These are phyloP conservation scores for Hypsizygus ulmarius DNA, from an alignment of 1,284 basidiomycete genomes.

Conservation along the genomic window DNA sequence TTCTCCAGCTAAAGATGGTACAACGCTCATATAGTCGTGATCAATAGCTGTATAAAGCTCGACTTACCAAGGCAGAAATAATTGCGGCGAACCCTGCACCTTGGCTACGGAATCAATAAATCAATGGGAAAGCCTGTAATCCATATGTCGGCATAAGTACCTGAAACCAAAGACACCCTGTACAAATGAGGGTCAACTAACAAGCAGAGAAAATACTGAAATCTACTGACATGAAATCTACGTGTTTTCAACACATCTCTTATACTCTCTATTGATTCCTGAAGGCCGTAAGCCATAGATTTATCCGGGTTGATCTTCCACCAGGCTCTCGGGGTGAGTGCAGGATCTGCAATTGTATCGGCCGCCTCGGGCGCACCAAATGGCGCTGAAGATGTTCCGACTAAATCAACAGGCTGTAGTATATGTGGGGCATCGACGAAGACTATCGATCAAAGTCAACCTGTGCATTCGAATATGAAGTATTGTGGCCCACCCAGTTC, in stretches of 20 bases:
- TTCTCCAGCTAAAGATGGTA: conserved; percentile 30
- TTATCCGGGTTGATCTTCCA: conserved; percentile 61
- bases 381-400: conserved; percentile 42
- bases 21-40: not conserved
- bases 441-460: conserved; percentile 43
- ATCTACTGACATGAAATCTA: conserved; percentile 55
- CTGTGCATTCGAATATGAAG: not conserved
- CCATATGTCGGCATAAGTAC: conserved; percentile 29
- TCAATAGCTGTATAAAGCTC: not conserved
- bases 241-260: conserved; percentile 48
- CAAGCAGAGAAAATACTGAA: conserved; percentile 2
- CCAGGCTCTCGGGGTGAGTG: conserved; percentile 78
- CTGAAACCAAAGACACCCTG: conserved; percentile 86
- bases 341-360: conserved; percentile 49
- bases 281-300: conserved; percentile 54
- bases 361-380: conserved; percentile 57
- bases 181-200: conserved; percentile 4
- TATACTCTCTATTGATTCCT: conserved; percentile 49
- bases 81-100: conserved; percentile 80
- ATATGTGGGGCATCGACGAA: conserved; percentile 80
- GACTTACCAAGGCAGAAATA: conserved; percentile 67
- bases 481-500: conserved; percentile 56
- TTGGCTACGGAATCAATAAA: conserved; percentile 47
- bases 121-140: not conserved
- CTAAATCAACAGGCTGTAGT: conserved; percentile 69